Conservation (phyloP, 163 green algal species). For the Scenedesmus sp. region DNA sequence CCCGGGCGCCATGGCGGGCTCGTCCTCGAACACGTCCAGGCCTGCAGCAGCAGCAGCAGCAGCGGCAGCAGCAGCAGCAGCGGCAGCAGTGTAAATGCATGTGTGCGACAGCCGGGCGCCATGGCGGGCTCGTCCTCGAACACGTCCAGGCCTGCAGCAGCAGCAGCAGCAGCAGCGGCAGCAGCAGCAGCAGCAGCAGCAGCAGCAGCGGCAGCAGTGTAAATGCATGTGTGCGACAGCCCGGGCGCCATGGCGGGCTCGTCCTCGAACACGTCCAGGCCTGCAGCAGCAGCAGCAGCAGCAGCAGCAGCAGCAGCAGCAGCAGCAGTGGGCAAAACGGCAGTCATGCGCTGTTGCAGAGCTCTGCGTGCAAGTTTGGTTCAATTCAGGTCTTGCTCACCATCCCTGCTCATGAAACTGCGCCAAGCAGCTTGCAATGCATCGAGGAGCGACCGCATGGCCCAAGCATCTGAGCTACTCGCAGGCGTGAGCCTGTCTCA, state of each 20-base stretch:
- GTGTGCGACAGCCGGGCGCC: background rate
- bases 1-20: no score
- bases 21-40: no score
- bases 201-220: slow-evolving; percentile 83
- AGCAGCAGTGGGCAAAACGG: no score
- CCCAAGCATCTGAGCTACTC: no score
- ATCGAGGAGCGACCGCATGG: no score
- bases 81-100: background rate
- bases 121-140: slow-evolving; percentile 97
- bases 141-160: slow-evolving; percentile 89
- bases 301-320: background rate
- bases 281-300: slow-evolving; percentile 46
- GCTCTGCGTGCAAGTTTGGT: no score
- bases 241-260: slow-evolving; percentile 96
- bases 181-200: background rate
- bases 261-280: slow-evolving; percentile 96
- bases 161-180: background rate
- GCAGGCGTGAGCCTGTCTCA: no score
- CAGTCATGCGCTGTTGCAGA: no score
- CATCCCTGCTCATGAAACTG: no score
- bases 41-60: no score
- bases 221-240: slow-evolving; percentile 83
- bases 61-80: background rate
- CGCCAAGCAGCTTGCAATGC: no score
- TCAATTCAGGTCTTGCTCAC: no score